Conservation (phyloP, 768 basidiomycete species). For the Zangia roseola region DNA sequence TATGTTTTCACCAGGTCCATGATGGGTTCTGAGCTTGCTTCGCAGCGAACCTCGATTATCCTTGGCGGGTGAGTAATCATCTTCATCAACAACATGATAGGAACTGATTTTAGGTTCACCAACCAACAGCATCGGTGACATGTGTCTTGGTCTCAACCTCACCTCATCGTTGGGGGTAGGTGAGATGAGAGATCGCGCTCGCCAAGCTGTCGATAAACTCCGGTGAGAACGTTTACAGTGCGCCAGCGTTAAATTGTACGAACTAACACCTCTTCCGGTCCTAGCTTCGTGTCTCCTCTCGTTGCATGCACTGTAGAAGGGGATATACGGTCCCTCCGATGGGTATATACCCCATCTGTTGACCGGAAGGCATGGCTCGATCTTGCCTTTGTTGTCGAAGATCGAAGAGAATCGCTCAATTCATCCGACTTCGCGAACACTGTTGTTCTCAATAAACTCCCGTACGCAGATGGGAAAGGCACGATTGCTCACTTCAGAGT, state of each 20-base stretch:
- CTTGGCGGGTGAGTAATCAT: slow-evolving; percentile 12
- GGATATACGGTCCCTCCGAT: slow-evolving; percentile 10
- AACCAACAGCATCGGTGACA: slow-evolving; percentile 13
- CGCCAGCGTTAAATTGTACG: too few relatives aligned
- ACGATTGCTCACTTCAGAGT: background rate
- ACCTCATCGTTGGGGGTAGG: slow-evolving; percentile 6
- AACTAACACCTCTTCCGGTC: too few relatives aligned
- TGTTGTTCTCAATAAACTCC: slow-evolving; percentile 17
- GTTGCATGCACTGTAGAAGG: slow-evolving; percentile 15
- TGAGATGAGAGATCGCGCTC: slow-evolving; percentile 9
- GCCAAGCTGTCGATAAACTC: slow-evolving; percentile 18
- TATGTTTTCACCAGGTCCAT: background rate
- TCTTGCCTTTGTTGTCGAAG: slow-evolving; percentile 17
- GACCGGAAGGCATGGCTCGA: slow-evolving; percentile 25
- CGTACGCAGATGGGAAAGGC: slow-evolving; percentile 11
- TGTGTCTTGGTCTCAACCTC: slow-evolving; percentile 19
- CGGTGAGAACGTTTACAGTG: slow-evolving; percentile 5
- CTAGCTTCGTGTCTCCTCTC: slow-evolving; percentile 19
- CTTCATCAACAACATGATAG: background rate
- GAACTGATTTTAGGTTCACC: background rate
- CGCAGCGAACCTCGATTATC: slow-evolving; percentile 11
- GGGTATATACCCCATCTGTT: slow-evolving; percentile 22
- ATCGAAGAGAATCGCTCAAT: slow-evolving; percentile 14
- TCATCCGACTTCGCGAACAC: slow-evolving; percentile 13
- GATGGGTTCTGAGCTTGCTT: slow-evolving; percentile 16